Evolutionary conservation across 169 alveolate species (phyloP).

Genomic region (Cryptosporidium canis): DNA sequence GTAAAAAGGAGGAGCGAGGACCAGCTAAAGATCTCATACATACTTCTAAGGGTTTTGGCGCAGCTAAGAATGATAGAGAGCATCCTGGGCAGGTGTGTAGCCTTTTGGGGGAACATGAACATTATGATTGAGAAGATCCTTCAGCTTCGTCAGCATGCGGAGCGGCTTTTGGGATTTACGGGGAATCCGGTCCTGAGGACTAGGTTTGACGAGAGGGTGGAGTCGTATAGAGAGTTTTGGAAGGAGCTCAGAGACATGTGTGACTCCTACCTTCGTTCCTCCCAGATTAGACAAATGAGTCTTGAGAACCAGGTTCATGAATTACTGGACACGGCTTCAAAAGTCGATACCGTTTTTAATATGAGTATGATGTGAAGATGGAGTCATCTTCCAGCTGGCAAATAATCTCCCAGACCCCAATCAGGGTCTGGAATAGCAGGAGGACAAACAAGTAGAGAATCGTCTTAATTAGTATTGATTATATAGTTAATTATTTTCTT

Average conservation of each 20-base stretch:
- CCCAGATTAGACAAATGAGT: conserved; percentile 17
- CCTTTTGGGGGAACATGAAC: conserved; percentile 72
- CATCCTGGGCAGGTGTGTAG: conserved; percentile 61
- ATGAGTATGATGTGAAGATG: background rate
- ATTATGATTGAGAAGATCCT: conserved; percentile 59
- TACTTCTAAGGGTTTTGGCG: conserved; percentile 52
- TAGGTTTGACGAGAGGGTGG: conserved; percentile 69
- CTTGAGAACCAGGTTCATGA: conserved; percentile 64
- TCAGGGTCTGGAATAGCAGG: too few relatives aligned
- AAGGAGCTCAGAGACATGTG: conserved; percentile 56
- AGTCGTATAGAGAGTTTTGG: conserved; percentile 45
- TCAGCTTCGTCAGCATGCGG: conserved; percentile 61
- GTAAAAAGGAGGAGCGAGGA: background rate
- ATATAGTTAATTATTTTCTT: background rate
- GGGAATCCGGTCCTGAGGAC: conserved; percentile 57
- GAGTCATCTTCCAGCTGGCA: background rate
- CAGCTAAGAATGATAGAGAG: conserved; percentile 70
- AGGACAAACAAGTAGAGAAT: too few relatives aligned
- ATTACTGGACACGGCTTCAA: conserved; percentile 50
- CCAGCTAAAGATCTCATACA: conserved; percentile 44
- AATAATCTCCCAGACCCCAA: too few relatives aligned
- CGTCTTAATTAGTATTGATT: background rate
- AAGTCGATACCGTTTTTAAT: conserved; percentile 52
- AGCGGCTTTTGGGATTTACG: conserved; percentile 52
- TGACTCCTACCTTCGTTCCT: conserved; percentile 37